Evolutionary conservation across 2,329 filamentous ascomycete species (phyloP).

Genomic region (Neofusicoccum umdonicola): DNA sequence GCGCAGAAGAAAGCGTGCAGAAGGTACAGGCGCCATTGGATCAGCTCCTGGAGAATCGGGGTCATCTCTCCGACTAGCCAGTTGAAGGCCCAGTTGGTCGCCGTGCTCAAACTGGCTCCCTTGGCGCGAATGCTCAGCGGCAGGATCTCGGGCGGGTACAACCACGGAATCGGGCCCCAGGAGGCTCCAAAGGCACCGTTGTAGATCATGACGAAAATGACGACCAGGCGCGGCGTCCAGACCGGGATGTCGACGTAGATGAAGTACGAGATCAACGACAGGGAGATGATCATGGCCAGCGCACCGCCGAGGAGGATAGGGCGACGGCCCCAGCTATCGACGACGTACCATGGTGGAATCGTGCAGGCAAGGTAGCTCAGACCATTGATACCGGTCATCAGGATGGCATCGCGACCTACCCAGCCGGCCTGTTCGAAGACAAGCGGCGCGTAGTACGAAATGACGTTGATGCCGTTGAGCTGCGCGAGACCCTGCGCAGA

Average conservation of each 20-base stretch:
- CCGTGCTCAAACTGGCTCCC: constrained; percentile 92
- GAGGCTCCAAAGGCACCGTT: constrained; percentile 94
- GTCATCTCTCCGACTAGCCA: constrained; percentile 96
- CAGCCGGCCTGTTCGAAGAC: constrained; percentile 98
- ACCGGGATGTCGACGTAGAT: constrained; percentile 75
- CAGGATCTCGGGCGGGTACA: constrained; percentile 98
- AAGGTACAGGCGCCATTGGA: constrained; percentile 91
- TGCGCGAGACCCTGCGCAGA: constrained; percentile 94
- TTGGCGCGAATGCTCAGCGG: constrained; percentile 95
- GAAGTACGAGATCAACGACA: constrained; percentile 92
- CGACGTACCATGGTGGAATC: constrained; percentile 94
- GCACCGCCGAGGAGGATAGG: constrained; percentile 88
- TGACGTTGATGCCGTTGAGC: constrained; percentile 98
- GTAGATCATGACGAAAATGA: constrained; percentile 96
- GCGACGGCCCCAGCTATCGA: constrained; percentile 86
- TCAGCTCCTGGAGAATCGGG: constrained; percentile 85
- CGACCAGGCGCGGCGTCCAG: constrained; percentile 78
- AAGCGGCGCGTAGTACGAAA: constrained; percentile 95
- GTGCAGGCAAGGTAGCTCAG: constrained; percentile 89
- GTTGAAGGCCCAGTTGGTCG: constrained; percentile 97
- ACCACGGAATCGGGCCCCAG: constrained; percentile 98
- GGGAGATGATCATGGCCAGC: constrained; percentile 80
- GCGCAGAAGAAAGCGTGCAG: constrained; percentile 97
- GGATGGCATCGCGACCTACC: constrained; percentile 81
- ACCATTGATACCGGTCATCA: constrained; percentile 97